phyloP scores from a whole-genome alignment of 2,329 filamentous ascomycete genomes.

The Alternaria atra region DNA sequence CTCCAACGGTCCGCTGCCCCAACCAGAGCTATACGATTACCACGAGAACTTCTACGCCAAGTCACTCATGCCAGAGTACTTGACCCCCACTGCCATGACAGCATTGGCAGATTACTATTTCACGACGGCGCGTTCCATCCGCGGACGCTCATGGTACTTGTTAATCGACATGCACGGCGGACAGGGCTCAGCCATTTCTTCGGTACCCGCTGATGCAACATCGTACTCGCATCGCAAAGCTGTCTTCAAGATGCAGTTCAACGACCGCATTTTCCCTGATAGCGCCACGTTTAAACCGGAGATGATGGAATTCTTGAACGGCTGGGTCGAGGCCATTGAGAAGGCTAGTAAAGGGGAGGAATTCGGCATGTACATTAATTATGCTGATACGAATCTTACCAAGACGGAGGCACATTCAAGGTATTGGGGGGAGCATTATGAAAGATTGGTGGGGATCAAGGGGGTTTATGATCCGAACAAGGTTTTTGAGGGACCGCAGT shows the following conservation, averaged over 20 bases:
- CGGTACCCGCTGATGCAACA: slow-evolving; percentile 21
- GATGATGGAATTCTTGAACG: slow-evolving; percentile 50
- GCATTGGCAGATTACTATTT: slow-evolving; percentile 21
- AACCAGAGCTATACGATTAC: slow-evolving; percentile 31
- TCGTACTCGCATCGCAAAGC: slow-evolving; percentile 40
- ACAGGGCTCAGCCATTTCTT: slow-evolving; percentile 20
- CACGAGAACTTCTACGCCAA: slow-evolving; percentile 44
- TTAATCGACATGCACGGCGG: slow-evolving; percentile 42
- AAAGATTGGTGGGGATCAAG: slow-evolving; percentile 45
- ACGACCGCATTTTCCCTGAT: slow-evolving; percentile 25
- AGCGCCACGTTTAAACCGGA: slow-evolving; percentile 41
- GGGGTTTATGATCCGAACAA: slow-evolving; percentile 46
- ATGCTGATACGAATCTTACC: slow-evolving; percentile 58
- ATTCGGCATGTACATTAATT: slow-evolving; percentile 62
- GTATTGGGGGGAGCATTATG: neutral
- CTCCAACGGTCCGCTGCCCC: slow-evolving; percentile 29
- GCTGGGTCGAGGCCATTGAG: slow-evolving; percentile 49
- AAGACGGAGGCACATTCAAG: slow-evolving; percentile 51
- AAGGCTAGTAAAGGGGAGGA: slow-evolving; percentile 30
- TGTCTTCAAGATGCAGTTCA: slow-evolving; percentile 40
- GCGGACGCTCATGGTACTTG: slow-evolving; percentile 33
- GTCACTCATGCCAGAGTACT: slow-evolving; percentile 34
- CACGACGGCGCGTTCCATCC: no score
- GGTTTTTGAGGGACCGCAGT: slow-evolving; percentile 37
- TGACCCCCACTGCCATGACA: slow-evolving; percentile 25